Percentiles rank a stretch among this genome's conserved stretches.
Evolutionary conservation across 1,284 basidiomycete genomes (phyloP).

Genomic region (Moesziomyces globuligerus): DNA sequence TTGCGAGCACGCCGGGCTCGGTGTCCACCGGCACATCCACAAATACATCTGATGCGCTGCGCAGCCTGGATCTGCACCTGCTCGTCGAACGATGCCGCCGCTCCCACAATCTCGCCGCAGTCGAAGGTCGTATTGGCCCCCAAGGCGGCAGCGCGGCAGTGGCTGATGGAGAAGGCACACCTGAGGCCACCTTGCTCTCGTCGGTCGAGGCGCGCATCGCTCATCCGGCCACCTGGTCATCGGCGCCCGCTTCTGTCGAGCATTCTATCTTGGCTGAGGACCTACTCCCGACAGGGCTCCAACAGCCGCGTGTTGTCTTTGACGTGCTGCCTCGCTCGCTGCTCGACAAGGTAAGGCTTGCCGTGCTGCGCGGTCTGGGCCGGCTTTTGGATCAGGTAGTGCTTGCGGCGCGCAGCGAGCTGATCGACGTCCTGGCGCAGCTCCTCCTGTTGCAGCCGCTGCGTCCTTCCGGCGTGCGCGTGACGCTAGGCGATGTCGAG

Average conservation of each 20-base stretch:
- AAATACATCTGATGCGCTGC: conserved; percentile 10
- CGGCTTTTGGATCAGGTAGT: conserved; percentile 2
- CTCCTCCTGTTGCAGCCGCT: conserved; percentile 6
- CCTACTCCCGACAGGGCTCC: conserved; percentile 16
- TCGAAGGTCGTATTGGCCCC: conserved; percentile 2
- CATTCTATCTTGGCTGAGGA: conserved; percentile 12
- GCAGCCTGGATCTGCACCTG: conserved; percentile 18
- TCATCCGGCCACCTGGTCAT: conserved; percentile 14
- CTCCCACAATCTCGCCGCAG: conserved; percentile 4
- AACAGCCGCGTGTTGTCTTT: conserved; percentile 10
- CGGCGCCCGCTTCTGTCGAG: not conserved
- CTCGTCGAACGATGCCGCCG: conserved; percentile 33
- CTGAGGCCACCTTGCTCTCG: conserved; percentile 5
- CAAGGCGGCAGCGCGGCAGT: not conserved
- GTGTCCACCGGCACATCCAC: too few species aligned
- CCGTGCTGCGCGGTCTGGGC: conserved; percentile 12
- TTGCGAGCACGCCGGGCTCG: not conserved
- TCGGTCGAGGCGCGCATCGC: conserved; percentile 13
- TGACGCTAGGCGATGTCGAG: not conserved
- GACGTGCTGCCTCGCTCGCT: conserved; percentile 3
- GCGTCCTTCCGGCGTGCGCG: conserved; percentile 6
- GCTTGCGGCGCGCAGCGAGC: conserved; percentile 2
- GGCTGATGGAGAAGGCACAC: not conserved
- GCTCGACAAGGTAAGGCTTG: conserved; percentile 8
- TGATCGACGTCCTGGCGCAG: conserved; percentile 6